Base-by-base conservation (phyloP, 805 yeast genomes). In the Suhomyces sp. region DNA sequence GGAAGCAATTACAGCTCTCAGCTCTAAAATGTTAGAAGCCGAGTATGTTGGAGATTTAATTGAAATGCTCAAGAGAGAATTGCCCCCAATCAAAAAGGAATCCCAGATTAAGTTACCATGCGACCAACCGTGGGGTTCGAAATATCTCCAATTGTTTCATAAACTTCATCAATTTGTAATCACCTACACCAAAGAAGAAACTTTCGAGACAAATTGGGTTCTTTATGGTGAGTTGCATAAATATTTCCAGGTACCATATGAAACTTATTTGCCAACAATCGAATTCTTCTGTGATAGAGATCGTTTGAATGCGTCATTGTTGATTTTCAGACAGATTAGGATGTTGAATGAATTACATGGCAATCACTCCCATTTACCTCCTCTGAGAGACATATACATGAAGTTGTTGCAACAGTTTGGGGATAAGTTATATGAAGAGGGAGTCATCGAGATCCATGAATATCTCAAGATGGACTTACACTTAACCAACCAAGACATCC, bases 331-430 rank as follows among this genome's bases (percentile, higher is more conserved):
- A 37, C 76, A 74, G 38, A 60, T 83, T 60, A 74, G 80, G 43
- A 65, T 66, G 46, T 55, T 76, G 20, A 74, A 77, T 46, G 78
- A 77, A 51, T 63, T 72, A 13, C 75, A 74, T 26, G 78, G 77
- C 8, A 39, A 46, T 22, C 41, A 46, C 12, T 38, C 22, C 23
- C 26, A 42, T 28, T 25, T 28, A 10, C 64, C 68, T 9, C 65
- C 68, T 5, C 57, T 50, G 57, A 53, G 58, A 32, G 80, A 77
- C 15, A 74, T 83, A 55, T 86, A 83, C 47, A 55, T 70, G 36
- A 74, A 74, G 44, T 54, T 84, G 16, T 79, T 85, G 51, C 65
- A 72, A 33, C 73, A 73, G 31, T 83, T 83, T 58, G 84, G 88
- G 1, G 67, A 68, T 31, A 61, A 63, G 34, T 58, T 70, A 21